Evolutionary conservation across 2,329 filamentous ascomycete genomes (phyloP), one percentile per base, ranked within the genome.

Genomic region (Cadophora gregata): DNA sequence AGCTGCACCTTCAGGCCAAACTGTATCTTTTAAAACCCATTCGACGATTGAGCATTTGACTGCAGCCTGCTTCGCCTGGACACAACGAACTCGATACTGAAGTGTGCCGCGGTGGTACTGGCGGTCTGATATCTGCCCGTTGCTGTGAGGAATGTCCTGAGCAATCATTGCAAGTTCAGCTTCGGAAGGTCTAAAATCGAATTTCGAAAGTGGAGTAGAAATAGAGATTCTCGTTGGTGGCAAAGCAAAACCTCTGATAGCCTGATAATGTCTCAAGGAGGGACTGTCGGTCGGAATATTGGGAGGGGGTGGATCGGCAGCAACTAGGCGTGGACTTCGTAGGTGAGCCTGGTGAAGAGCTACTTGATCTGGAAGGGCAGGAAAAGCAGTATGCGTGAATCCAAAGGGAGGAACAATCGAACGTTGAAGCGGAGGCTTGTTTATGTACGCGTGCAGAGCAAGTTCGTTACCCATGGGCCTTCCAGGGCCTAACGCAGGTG

Each of bases 1-100:
- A 68, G 89, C 92, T 0, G 93, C 82, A 60, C 86, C 85, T 42
- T 85, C 81, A 0, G 93, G 92, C 93, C 93, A 97, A 25, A 78
- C 75, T 6, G 86, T 90, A 38, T 90, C 85, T n/a, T 81, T 77
- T 1, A 83, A 81, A 6, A 85, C 81, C 93, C 93, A 97, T 1
- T 81, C 78, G 8, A 77, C 65, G 5, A 72, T 67, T 4, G 75
- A 69, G 66, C 81, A 77, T 65, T 81, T 80, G 9, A 56, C 72
- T 31, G 69, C 63, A 36, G 69, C 61, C 33, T 63, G 59, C 14
- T 71, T 74, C n/a, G 73, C 64, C 59, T 75, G 72, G 72, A 90
- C 86, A 74, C 91, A 90, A 10, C 92, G 89, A 25, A 97, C 74
- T 19, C 93, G 90, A 74, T 90, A 89, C 42, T 87, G 84, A 5